Percentiles rank a stretch among this genome's conserved stretches.
These are phyloP conservation scores for Verticillium dahliae DNA, from an alignment of 2,329 filamentous ascomycete genomes.

Conservation along the genomic window DNA sequence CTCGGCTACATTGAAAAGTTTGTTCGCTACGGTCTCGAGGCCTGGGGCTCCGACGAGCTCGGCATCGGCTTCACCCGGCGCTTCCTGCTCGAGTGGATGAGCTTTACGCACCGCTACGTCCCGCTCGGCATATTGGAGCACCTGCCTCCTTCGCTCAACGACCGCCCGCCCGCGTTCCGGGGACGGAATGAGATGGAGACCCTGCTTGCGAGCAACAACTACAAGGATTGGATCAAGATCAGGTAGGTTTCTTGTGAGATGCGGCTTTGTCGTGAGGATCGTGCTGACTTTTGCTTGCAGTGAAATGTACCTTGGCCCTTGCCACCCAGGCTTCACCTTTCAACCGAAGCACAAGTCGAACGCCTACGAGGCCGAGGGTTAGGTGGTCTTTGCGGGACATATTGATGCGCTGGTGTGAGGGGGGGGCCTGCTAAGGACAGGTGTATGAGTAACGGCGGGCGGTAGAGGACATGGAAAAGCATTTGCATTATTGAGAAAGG, in stretches of 20 bases:
- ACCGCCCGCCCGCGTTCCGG: constrained; percentile 76
- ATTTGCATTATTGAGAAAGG: neutral
- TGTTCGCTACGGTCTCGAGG: constrained; percentile 80
- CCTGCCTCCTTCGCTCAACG: constrained; percentile 81
- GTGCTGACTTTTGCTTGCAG: constrained; percentile 36
- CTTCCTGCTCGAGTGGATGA: constrained; percentile 93
- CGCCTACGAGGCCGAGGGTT: constrained; percentile 74
- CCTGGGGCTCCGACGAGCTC: constrained; percentile 93
- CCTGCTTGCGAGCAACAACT: constrained; percentile 83
- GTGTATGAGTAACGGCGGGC: neutral
- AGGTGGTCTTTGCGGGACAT: neutral
- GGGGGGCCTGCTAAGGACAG: neutral
- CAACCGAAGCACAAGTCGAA: constrained; percentile 98
- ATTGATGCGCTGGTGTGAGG: neutral
- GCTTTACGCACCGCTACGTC: constrained; percentile 87
- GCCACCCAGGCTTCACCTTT: constrained; percentile 86
- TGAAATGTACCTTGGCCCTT: constrained; percentile 95
- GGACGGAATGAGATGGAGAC: constrained; percentile 90
- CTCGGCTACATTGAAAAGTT: constrained; percentile 84
- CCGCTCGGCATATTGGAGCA: constrained; percentile 83
- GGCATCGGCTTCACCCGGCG: constrained; percentile 85
- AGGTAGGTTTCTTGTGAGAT: constrained; percentile 52
- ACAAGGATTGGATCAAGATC: constrained; percentile 98
- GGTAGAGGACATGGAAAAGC: neutral
- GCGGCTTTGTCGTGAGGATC: neutral